phyloP scores from a whole-genome alignment of 805 yeast species.

The Candida awuae region DNA sequence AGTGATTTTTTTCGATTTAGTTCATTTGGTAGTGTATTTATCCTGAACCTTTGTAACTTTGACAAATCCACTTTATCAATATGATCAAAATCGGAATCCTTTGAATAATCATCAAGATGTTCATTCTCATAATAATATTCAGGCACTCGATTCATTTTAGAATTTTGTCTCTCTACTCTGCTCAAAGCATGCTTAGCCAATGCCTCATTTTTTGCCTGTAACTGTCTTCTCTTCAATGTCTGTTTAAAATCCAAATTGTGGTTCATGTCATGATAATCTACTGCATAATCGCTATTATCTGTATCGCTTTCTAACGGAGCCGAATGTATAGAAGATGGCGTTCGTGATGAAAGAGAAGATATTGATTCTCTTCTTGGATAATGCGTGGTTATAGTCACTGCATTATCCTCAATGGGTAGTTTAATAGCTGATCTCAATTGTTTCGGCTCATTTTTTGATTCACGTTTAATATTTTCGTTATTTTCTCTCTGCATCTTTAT shows the following conservation, averaged over 20 bases:
- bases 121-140: neutral
- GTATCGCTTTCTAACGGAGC: conserved; percentile 25
- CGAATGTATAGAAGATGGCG: conserved; percentile 12
- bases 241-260: conserved; percentile 12
- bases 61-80: conserved; percentile 18
- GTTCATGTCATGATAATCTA: conserved; percentile 20
- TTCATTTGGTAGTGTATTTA: conserved; percentile 5
- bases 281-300: conserved; percentile 28
- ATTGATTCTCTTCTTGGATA: conserved; percentile 18
- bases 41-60: conserved; percentile 18
- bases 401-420: neutral
- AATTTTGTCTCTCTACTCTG: conserved; percentile 2
- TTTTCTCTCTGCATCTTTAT: neutral
- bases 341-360: conserved; percentile 22
- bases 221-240: conserved; percentile 16
- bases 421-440: neutral
- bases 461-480: too few relatives aligned
- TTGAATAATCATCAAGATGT: conserved; percentile 16
- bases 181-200: conserved; percentile 8
- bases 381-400: neutral
- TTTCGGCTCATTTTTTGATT: too few relatives aligned
- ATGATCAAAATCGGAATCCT: conserved; percentile 24
- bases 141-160: conserved; percentile 1
- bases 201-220: conserved; percentile 15
- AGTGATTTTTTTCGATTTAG: conserved; percentile 21